These are phyloP conservation scores for Ophiocordyceps camponoti-saundersi DNA, from an alignment of 2,329 filamentous ascomycete species.

Conservation along the genomic window DNA sequence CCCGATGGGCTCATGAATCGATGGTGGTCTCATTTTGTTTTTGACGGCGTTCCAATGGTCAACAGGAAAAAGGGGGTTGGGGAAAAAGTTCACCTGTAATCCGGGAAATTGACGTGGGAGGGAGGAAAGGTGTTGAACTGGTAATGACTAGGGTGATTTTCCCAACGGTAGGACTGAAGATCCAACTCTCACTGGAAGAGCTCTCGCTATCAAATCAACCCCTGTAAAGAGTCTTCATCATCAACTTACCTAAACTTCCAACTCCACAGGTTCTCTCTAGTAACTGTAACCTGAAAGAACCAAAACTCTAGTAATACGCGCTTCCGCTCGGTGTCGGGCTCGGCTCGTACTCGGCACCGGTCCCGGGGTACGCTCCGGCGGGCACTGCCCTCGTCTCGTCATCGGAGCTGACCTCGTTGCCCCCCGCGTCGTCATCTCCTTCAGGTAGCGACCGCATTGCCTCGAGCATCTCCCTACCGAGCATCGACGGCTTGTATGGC, in stretches of 20 bases:
- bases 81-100: too few relatives aligned
- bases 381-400: constrained; percentile 18
- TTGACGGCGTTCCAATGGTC: too few relatives aligned
- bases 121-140: too few relatives aligned
- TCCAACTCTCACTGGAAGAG: not conserved
- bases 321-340: constrained; percentile 14
- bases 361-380: constrained; percentile 34
- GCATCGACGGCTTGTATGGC: constrained; percentile 44
- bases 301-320: constrained; percentile 17
- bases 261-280: not conserved
- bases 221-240: not conserved
- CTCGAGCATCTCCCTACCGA: constrained; percentile 50
- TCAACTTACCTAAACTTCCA: not conserved
- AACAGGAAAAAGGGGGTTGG: too few relatives aligned
- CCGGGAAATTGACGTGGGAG: too few relatives aligned
- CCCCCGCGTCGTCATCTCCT: constrained; percentile 16
- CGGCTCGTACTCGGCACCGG: constrained; percentile 18
- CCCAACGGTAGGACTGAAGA: too few relatives aligned
- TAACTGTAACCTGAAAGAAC: not conserved
- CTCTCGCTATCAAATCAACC: not conserved
- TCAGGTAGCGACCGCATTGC: constrained; percentile 30
- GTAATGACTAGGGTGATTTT: too few relatives aligned
- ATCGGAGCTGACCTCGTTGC: constrained; percentile 19
- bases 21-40: too few relatives aligned
- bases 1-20: too few relatives aligned